These are phyloP conservation scores for Geosmithia flava DNA, from an alignment of 2,329 filamentous ascomycete genomes.

Conservation along the genomic window DNA sequence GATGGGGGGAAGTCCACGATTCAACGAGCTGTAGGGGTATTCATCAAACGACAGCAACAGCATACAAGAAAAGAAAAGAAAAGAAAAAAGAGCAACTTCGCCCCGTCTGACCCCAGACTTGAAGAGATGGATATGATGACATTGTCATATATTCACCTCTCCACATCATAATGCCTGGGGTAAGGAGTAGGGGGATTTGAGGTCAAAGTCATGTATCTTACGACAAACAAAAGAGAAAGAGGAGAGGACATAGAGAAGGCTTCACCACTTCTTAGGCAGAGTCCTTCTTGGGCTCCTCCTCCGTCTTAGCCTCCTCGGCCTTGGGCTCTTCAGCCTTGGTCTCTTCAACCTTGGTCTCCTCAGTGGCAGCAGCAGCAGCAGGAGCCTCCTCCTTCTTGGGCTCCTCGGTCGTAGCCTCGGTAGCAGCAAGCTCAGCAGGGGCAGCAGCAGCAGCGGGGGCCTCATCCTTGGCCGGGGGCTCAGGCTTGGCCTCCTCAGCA, in stretches of 20 bases:
- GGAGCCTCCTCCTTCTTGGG: slow-evolving; percentile 2
- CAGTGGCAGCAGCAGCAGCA: too few species aligned
- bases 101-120: too few species aligned
- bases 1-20: background rate
- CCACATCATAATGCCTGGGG: background rate
- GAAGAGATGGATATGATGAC: too few species aligned
- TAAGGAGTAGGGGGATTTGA: background rate
- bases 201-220: background rate
- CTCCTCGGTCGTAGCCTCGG: slow-evolving; percentile 3
- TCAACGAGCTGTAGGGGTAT: background rate
- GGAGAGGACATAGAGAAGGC: background rate
- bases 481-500: slow-evolving; percentile 4
- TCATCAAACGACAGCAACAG: background rate
- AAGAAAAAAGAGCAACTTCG: too few species aligned
- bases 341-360: slow-evolving; percentile 20
- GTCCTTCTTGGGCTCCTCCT: background rate
- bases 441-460: background rate
- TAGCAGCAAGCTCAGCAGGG: slow-evolving; percentile 6
- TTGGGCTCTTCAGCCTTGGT: slow-evolving; percentile 3
- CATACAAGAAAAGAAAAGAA: background rate
- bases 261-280: background rate
- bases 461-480: slow-evolving; percentile 20
- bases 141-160: background rate
- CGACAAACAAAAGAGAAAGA: slow-evolving; percentile 1
- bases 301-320: background rate